A percentile compares a stretch with the other conserved stretches of the same genome.
phyloP scores from a whole-genome alignment of 1,284 basidiomycete species.

The Boletus smithii region DNA sequence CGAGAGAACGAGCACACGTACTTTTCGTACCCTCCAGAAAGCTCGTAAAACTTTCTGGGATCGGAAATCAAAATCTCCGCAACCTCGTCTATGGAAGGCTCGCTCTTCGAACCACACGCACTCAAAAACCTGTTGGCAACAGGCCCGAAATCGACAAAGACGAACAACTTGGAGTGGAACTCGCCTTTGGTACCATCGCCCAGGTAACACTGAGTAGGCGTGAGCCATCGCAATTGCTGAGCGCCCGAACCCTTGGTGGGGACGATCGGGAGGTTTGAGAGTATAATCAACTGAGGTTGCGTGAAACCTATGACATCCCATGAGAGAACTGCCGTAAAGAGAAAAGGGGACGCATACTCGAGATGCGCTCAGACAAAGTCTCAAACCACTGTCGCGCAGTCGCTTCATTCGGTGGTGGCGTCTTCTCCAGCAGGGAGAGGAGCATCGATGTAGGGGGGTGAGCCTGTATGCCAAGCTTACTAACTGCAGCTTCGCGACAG shows the following conservation, averaged over 20 bases:
- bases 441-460: conserved; percentile 73
- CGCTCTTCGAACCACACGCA: conserved; percentile 83
- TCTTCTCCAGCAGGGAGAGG: conserved; percentile 59
- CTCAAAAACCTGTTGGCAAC: conserved; percentile 82
- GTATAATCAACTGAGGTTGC: conserved; percentile 19
- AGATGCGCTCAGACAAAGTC: conserved; percentile 71
- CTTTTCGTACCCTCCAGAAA: conserved; percentile 63
- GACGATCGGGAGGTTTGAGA: conserved; percentile 56
- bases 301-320: conserved; percentile 20
- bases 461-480: conserved; percentile 71
- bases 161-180: conserved; percentile 77
- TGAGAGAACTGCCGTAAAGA: not conserved
- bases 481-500: conserved; percentile 54
- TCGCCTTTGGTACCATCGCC: conserved; percentile 47
- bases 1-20: conserved; percentile 28
- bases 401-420: conserved; percentile 56
- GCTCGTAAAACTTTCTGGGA: conserved; percentile 67
- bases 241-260: conserved; percentile 40
- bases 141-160: conserved; percentile 87
- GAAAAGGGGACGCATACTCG: conserved; percentile 43
- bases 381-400: conserved; percentile 73
- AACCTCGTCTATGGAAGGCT: conserved; percentile 84
- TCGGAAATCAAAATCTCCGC: conserved; percentile 61
- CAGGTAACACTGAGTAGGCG: conserved; percentile 71
- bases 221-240: conserved; percentile 44